Evolutionary conservation across 1,284 basidiomycete species (phyloP), one percentile per base, ranked within the genome.

Genomic region (Microbotryum saponariae): DNA sequence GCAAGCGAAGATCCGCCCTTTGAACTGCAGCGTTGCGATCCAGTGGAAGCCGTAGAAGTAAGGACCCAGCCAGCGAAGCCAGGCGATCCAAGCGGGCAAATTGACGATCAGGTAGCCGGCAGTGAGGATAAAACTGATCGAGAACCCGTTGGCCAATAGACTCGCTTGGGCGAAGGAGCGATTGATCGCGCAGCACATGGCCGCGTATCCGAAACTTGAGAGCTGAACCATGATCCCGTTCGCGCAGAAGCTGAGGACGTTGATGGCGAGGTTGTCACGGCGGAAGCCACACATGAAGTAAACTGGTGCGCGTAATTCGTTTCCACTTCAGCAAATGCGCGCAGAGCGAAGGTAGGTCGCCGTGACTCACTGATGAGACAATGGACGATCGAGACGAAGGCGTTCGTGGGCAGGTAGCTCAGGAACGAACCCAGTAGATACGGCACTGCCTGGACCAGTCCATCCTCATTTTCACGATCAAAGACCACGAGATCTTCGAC

Each of bases 401-500:
- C 74, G 58, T 73, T 72, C 20, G 68, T 60, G 6, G 73, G 68
- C 1, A 67, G 51, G 27, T 67, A 66, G 10, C 58, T 52, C n/a
- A 66, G 12, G 44, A 67, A 44, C 3, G 53, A 27, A 5, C 58
- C 54, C 21, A 60, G 10, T 6, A 69, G 59, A 61, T 62, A 78
- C 7, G 79, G 77, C 0, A 75, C 66, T 3, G 74, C 56, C 27
- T 71, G 68, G 60, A 76, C 77, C 3, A 77, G 70, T 29, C 73
- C 67, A 61, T 79, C 79, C 62, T 79, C 78, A 27, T 75, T 73
- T 63, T 81, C 79, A 8, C 79, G 76, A 64, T 81, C 79, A 57
- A 81, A 81, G 51, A 80, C 75, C 59, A 78, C 70, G 20, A 81
- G 73, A 46, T 77, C 76, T 12, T 71, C 73, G 65, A 74, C 77